Base-by-base conservation (phyloP, 108 stramenopile species). In the Cyclotella baltica region DNA sequence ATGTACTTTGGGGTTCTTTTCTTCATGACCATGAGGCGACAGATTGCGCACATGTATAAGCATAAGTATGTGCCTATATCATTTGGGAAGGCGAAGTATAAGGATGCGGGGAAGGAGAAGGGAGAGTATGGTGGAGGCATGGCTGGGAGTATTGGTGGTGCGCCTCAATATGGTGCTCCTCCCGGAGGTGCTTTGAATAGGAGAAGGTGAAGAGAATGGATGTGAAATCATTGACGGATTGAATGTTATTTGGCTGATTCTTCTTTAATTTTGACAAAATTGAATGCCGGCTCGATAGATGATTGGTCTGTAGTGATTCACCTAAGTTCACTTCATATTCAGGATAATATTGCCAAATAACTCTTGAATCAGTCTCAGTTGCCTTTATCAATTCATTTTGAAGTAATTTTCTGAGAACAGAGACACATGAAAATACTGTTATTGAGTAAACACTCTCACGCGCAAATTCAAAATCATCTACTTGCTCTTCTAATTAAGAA, bases 21-120 rank as follows among this genome's bases (percentile, higher is more conserved):
- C 79, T 96, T 97, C 82, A 88, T 98, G 91, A 98, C 99, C n/a
- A 98, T 99, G 99, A 98, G 97, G 83, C 83, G 97, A 79, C 99
- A 98, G 87, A 97, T 99, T 74, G 76, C 88, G 79, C 99, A 99
- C 85, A 99, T 99, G 99, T 96, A 97, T 87, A 96, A 98, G 86
- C 97, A 98, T 86, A 96, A 92, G 71, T 99, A 99, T 72, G 97
- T 99, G 27, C 99, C 99, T 34, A 96, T 97, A 70, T 86, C 75
- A 66, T 97, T 92, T 80, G 97, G 97, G 37, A 99, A 99, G 84
- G 77, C 89, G 22, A 96, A 91, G 67, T 95, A 96, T 78, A 90
- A 88, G 75, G 85, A 92, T 86, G 95, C 95, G 18, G 95, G 95
- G 50, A 86, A 69, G 38, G 95, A 96, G 72, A 80, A 80, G 37